Percentiles rank a stretch among this genome's conserved stretches.
Evolutionary conservation across 805 yeast species (phyloP).

Genomic region (Candida piceae): DNA sequence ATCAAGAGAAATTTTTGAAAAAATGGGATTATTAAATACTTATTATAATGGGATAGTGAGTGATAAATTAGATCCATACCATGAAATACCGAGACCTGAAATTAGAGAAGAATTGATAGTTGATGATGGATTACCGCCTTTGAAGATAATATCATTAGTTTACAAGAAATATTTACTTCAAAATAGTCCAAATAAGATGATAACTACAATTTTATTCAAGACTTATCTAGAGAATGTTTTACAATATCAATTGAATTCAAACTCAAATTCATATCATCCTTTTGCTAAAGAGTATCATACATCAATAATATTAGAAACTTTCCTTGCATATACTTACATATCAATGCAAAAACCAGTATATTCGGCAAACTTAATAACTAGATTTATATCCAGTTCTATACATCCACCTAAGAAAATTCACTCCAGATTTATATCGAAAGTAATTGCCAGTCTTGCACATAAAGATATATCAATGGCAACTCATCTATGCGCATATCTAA

Average conservation of each 20-base stretch:
- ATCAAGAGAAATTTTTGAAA: neutral
- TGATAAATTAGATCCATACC: slow-evolving; percentile 2
- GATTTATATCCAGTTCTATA: slow-evolving; percentile 1
- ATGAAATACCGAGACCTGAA: slow-evolving; percentile 8
- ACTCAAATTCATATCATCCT: slow-evolving; percentile 14
- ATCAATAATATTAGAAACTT: slow-evolving; percentile 14
- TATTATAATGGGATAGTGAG: slow-evolving; percentile 7
- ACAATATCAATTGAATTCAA: neutral
- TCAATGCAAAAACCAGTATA: slow-evolving; percentile 7
- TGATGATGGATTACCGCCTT: slow-evolving; percentile 2
- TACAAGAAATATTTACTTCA: slow-evolving; percentile 5
- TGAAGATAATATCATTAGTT: slow-evolving; percentile 5
- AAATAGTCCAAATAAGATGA: slow-evolving; percentile 8
- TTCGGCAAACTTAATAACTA: slow-evolving; percentile 8
- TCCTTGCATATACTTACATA: slow-evolving; percentile 11
- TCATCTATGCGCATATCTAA: slow-evolving; percentile 4
- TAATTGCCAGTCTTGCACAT: slow-evolving; percentile 9
- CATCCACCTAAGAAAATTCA: slow-evolving; percentile 4
- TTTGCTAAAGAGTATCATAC: slow-evolving; percentile 13
- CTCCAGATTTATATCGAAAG: slow-evolving; percentile 3
- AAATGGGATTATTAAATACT: slow-evolving; percentile 5
- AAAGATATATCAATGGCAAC: slow-evolving; percentile 9
- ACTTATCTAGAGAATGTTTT: slow-evolving; percentile 2
- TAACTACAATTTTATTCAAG: slow-evolving; percentile 7
- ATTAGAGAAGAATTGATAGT: slow-evolving; percentile 12